Evolutionary conservation across 1,284 basidiomycete species (phyloP).

Genomic region (Cutaneotrichosporon sp.): DNA sequence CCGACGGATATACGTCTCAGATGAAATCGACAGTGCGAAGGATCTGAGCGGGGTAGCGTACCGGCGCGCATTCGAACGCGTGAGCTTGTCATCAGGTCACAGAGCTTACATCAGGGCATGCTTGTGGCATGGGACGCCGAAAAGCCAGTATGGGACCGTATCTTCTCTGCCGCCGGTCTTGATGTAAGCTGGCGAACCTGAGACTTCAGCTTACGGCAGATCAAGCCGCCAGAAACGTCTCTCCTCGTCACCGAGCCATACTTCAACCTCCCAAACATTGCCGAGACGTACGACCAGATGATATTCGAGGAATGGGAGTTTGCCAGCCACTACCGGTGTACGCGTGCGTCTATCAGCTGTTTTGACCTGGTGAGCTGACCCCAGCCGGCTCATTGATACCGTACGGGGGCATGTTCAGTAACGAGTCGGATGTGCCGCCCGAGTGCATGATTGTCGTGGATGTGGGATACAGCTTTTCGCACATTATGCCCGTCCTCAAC

Average conservation of each 20-base stretch:
- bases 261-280: conserved; percentile 84
- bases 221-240: conserved; percentile 65
- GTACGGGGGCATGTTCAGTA: conserved; percentile 61
- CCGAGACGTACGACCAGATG: conserved; percentile 87
- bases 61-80: conserved; percentile 79
- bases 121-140: conserved; percentile 87
- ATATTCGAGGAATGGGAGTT: conserved; percentile 96
- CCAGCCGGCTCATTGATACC: conserved; percentile 72
- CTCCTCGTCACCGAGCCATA: conserved; percentile 88
- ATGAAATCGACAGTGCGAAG: conserved; percentile 67
- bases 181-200: conserved; percentile 53
- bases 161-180: conserved; percentile 67
- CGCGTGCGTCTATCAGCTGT: conserved; percentile 57
- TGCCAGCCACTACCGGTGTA: conserved; percentile 68
- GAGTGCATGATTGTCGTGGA: conserved; percentile 81
- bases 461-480: conserved; percentile 87
- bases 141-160: conserved; percentile 81
- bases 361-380: not conserved
- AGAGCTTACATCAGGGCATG: conserved; percentile 61
- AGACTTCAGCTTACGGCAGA: conserved; percentile 50
- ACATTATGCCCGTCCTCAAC: conserved; percentile 76
- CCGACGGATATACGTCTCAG: conserved; percentile 70
- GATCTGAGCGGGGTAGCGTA: conserved; percentile 75
- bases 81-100: no score
- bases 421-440: conserved; percentile 54